Conservation (phyloP, 2,329 filamentous ascomycete genomes). For the Chrysosporium keratinophilum region DNA sequence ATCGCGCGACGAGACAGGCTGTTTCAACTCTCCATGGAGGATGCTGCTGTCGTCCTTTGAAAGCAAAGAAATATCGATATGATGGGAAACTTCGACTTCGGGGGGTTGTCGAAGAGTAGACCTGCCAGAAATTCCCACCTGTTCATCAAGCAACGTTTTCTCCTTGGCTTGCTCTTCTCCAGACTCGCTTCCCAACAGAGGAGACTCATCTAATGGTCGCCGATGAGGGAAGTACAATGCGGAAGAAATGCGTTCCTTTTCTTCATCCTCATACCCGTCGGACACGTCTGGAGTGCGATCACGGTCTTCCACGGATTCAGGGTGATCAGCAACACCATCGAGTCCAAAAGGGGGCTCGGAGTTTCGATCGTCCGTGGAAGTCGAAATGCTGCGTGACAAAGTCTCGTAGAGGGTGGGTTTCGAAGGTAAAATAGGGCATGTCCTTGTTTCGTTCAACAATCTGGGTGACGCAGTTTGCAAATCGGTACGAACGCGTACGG, state of each 20-base stretch:
- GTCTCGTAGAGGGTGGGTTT: slow-evolving; percentile 1
- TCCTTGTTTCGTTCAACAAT: background rate
- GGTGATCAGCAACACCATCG: background rate
- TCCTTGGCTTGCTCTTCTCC: background rate
- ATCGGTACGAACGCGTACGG: slow-evolving; percentile 4
- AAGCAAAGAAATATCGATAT: slow-evolving; percentile 54
- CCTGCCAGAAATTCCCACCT: slow-evolving; percentile 10
- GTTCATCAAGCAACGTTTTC: slow-evolving; percentile 12
- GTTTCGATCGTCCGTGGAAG: background rate
- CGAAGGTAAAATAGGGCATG: slow-evolving; percentile 1
- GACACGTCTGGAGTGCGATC: background rate
- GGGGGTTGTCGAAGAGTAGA: background rate
- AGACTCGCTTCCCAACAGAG: slow-evolving; percentile 1
- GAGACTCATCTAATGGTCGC: slow-evolving; percentile 37
- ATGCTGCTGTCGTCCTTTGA: slow-evolving; percentile 51
- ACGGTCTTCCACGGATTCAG: background rate
- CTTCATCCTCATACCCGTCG: slow-evolving; percentile 31
- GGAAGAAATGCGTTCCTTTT: slow-evolving; percentile 54
- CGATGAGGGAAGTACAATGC: slow-evolving; percentile 56
- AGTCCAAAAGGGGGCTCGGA: background rate
- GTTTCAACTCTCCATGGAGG: slow-evolving; percentile 49
- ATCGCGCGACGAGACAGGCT: slow-evolving; percentile 27
- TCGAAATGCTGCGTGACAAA: background rate
- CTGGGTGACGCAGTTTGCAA: background rate
- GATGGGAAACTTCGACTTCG: slow-evolving; percentile 25